Conservation (phyloP, 2,329 filamentous ascomycete genomes). For the Aspergillus clavatus region DNA sequence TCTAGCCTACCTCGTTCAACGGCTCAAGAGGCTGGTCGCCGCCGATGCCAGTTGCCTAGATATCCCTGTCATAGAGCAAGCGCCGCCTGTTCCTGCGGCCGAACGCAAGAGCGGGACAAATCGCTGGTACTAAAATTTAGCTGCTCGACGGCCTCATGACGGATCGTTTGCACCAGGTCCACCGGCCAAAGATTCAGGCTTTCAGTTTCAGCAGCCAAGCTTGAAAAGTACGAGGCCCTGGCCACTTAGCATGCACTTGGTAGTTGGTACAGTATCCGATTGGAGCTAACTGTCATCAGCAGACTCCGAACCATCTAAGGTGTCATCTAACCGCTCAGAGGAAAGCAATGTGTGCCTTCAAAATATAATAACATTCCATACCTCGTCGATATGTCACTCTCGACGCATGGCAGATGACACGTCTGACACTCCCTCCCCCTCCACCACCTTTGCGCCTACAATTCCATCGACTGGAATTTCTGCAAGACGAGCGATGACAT, state of each 20-base stretch:
- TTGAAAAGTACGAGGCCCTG: no score
- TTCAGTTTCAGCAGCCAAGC: no score
- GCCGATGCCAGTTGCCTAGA: not conserved
- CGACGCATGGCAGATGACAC: slow-evolving; percentile 18
- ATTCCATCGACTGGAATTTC: slow-evolving; percentile 56
- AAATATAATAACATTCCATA: no score
- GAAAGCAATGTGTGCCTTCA: no score
- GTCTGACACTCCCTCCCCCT: slow-evolving; percentile 49
- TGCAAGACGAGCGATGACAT: slow-evolving; percentile 49
- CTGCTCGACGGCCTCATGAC: not conserved
- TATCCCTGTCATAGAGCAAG: not conserved
- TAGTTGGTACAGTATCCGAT: no score
- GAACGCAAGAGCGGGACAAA: not conserved
- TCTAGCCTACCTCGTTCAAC: no score
- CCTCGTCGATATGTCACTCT: slow-evolving; percentile 3
- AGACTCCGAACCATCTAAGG: no score
- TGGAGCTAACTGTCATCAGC: no score
- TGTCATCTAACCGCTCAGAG: no score
- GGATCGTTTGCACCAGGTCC: not conserved
- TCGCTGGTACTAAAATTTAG: not conserved
- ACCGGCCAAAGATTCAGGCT: not conserved
- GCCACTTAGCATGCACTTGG: no score
- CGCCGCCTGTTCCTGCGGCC: no score
- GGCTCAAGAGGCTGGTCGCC: no score
- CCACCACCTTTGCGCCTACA: slow-evolving; percentile 52